Conservation (phyloP, 2,329 filamentous ascomycete species). For the Ascochyta lentis region DNA sequence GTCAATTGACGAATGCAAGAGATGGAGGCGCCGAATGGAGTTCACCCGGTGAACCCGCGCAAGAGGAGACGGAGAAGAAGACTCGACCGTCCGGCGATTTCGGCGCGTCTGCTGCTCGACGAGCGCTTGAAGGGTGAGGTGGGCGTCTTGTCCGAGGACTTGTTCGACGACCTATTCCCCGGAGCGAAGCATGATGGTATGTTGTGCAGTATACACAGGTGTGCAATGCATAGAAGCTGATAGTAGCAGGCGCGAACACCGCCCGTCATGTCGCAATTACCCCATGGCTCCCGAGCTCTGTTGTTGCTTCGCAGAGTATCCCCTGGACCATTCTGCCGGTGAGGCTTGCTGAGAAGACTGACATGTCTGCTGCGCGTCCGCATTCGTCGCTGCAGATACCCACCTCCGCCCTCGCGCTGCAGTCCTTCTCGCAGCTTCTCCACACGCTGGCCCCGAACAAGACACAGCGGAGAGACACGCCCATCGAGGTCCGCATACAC, state of each 20-base stretch:
- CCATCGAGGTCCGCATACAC: slow-evolving; percentile 83
- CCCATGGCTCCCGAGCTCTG: slow-evolving; percentile 69
- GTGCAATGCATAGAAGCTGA: neutral
- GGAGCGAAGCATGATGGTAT: slow-evolving; percentile 32
- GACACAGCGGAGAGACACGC: slow-evolving; percentile 73
- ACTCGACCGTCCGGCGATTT: slow-evolving; percentile 73
- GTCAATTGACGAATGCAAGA: slow-evolving; percentile 10
- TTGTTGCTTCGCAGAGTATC: slow-evolving; percentile 62
- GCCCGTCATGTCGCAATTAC: slow-evolving; percentile 72
- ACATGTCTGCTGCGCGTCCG: slow-evolving; percentile 54
- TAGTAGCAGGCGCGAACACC: slow-evolving; percentile 10
- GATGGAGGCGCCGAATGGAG: slow-evolving; percentile 44
- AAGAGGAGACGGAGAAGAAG: slow-evolving; percentile 62
- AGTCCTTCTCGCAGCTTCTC: slow-evolving; percentile 77
- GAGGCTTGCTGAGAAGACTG: slow-evolving; percentile 50
- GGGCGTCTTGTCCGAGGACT: slow-evolving; percentile 84
- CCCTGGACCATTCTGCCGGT: slow-evolving; percentile 89
- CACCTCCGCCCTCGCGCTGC: slow-evolving; percentile 73
- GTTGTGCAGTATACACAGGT: no score
- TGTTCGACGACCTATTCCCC: slow-evolving; percentile 83
- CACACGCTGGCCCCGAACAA: slow-evolving; percentile 78
- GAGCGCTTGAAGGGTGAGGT: slow-evolving; percentile 84
- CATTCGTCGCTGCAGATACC: slow-evolving; percentile 83
- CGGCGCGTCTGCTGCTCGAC: slow-evolving; percentile 83
- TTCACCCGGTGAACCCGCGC: slow-evolving; percentile 44